Conservation (phyloP, 148 eudicot species). For the Camellia lanceoleosa region DNA sequence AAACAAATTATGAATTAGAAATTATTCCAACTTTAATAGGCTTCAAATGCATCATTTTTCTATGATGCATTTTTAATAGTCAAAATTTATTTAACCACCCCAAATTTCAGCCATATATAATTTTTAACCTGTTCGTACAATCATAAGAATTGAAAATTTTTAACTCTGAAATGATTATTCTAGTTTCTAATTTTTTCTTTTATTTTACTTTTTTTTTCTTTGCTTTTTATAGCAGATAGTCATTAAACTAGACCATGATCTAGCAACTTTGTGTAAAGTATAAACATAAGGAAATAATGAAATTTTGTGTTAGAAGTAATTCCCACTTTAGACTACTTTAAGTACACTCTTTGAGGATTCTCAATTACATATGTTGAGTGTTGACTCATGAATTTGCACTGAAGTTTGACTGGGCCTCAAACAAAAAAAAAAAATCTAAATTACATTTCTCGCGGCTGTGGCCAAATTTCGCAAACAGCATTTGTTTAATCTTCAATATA, state of each 20-base stretch:
- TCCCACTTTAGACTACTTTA: slow-evolving; percentile 15
- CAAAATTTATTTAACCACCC: neutral
- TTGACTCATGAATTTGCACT: neutral
- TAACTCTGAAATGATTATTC: neutral
- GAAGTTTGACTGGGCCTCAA: slow-evolving; percentile 1
- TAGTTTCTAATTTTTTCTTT: neutral
- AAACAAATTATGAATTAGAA: neutral
- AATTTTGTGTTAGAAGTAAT: slow-evolving; percentile 17
- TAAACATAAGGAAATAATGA: neutral
- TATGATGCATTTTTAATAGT: neutral
- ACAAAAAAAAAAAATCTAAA: too few relatives aligned
- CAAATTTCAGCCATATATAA: neutral
- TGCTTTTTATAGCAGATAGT: neutral
- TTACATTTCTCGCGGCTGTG: neutral
- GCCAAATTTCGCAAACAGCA: neutral
- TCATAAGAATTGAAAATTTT: too few relatives aligned
- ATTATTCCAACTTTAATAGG: neutral
- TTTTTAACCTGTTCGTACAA: neutral
- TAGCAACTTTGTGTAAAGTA: slow-evolving; percentile 13
- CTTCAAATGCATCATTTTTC: neutral
- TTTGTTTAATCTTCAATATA: too few relatives aligned
- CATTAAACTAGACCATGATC: slow-evolving; percentile 8
- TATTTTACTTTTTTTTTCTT: neutral
- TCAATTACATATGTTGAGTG: neutral
- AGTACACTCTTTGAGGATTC: slow-evolving; percentile 11